Base-by-base conservation (phyloP, 139 green algal species). In the Chlamydomonas sp. region DNA sequence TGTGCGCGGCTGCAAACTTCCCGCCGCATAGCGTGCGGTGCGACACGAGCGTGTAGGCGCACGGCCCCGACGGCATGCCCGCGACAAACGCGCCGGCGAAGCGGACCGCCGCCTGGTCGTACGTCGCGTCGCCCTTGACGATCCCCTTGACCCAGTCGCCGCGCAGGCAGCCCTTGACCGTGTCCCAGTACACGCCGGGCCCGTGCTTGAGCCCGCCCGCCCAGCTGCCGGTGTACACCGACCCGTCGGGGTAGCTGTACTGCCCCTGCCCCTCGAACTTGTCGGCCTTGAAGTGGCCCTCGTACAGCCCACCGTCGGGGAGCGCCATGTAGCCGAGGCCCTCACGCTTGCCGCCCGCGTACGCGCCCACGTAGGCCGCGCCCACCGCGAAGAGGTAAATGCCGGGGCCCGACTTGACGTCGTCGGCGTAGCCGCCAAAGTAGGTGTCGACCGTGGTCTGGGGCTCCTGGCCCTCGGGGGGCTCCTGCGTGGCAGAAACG, bases 171-270 rank as follows among this genome's bases (percentile, higher is more conserved):
- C 81, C 81, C 3, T 72, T 73, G 22, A 38, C 57, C 8, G 71
- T 80, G 73, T 85, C 80, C 80, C 78, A 86, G 66, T 83, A 86
- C 33, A 82, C 76, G 66, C 80, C 79, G 26, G 57, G 35, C 24
- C 86, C 86, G 60, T 90, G 73, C 66, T 89, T 89, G 54, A 73
- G 64, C 5, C 86, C 86, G 0, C 31, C 75, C 28, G 71, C 58
- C 86, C 86, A 91, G 29, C 10, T 58, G 70, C 87, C 87, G 1
- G 80, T 78, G 73, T 90, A 92, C 1, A 76, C 75, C 38, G 75
- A 85, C 67, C 81, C 81, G 68, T 90, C 87, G 8, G 84, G 79
- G 73, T 90, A 92, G 26, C 73, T 37, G 70, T 87, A 90, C 29
- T 73, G 73, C 6, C 85, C 85, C 66, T 81, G 73, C 0, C 86